A percentile compares a stretch with the other conserved stretches of the same genome.
These are phyloP conservation scores for Kluyveromyces aestuarii DNA, from an alignment of 805 yeast genomes.

Conservation along the genomic window DNA sequence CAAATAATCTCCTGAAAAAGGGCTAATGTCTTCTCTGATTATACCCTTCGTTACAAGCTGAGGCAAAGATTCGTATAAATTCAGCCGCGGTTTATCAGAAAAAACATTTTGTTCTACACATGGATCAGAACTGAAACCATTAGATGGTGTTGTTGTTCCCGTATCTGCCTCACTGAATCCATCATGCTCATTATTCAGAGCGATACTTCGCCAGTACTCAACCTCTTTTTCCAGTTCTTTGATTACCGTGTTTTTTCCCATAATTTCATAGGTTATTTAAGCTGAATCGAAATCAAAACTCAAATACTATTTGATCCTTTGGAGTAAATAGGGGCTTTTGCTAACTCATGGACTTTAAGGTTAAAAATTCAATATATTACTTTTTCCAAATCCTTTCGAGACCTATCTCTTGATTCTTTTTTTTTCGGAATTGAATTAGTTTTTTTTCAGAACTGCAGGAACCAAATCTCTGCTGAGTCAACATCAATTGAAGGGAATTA, in stretches of 20 bases:
- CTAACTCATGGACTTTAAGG: too few species aligned
- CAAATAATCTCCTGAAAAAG: not conserved
- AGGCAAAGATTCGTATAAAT: constrained; percentile 1
- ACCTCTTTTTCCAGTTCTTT: constrained; percentile 3
- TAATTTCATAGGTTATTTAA: not conserved
- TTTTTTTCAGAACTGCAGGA: too few species aligned
- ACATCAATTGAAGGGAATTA: too few species aligned
- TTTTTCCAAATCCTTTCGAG: too few species aligned
- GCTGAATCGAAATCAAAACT: not conserved
- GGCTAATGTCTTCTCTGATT: not conserved
- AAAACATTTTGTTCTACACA: not conserved
- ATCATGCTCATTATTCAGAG: not conserved
- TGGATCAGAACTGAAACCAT: too few species aligned
- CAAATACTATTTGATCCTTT: too few species aligned
- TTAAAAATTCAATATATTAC: too few species aligned
- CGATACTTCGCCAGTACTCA: constrained; percentile 1
- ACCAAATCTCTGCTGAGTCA: too few species aligned
- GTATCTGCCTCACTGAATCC: not conserved
- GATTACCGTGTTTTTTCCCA: not conserved
- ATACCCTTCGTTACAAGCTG: not conserved
- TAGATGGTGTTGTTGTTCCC: not conserved
- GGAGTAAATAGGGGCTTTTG: too few species aligned
- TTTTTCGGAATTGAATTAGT: too few species aligned
- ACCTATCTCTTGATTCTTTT: too few species aligned
- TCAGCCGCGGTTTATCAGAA: not conserved